Conservation (phyloP, 441 rosid species). For the Bocquillonia castaneifolia region DNA sequence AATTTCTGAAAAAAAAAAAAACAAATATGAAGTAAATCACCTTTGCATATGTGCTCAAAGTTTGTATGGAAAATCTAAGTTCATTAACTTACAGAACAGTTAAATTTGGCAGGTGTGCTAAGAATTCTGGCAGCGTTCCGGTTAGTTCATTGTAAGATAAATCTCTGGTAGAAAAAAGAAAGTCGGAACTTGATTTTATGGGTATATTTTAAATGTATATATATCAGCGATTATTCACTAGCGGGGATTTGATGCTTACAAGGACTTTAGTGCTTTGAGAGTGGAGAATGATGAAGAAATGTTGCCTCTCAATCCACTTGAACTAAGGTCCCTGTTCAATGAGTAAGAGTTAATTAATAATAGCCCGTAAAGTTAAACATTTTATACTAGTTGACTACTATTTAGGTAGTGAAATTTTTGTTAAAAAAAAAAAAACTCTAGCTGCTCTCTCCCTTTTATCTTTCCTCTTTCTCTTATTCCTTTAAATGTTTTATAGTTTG, state of each 20-base stretch:
- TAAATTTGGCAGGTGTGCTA: constrained; percentile 15
- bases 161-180: constrained; percentile 6
- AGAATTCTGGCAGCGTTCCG: constrained; percentile 25
- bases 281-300: constrained; percentile 20
- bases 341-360: not conserved
- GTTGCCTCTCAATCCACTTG: constrained; percentile 22
- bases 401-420: no score
- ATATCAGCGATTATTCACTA: not conserved
- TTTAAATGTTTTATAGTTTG: no score
- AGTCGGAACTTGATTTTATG: not conserved
- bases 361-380: no score
- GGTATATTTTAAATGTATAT: not conserved
- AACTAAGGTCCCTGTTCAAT: constrained; percentile 21
- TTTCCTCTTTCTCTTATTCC: no score
- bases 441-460: no score
- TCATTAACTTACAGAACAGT: constrained; percentile 18
- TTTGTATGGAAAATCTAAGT: not conserved
- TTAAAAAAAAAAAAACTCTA: no score
- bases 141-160: constrained; percentile 21
- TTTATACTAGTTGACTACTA: no score
- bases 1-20: constrained; percentile 8
- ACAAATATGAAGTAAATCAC: not conserved
- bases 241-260: constrained; percentile 17
- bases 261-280: not conserved
- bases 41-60: not conserved